Evolutionary conservation across 176 grass and related monocot genomes (phyloP), one percentile per base, ranked within the genome.

Genomic region (Musa troglodytarum): DNA sequence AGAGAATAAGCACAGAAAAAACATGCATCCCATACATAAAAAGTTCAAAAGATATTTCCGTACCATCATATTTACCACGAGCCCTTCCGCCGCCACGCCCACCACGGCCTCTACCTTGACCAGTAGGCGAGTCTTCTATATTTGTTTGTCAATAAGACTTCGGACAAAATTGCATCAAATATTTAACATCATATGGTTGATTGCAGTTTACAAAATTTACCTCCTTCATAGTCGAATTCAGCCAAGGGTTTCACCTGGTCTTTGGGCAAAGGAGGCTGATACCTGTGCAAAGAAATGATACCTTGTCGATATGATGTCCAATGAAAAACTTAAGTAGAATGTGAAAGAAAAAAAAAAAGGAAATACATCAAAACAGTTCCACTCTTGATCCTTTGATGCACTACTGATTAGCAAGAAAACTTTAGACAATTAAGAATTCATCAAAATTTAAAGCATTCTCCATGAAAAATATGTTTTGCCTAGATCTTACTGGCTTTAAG

Each of bases 41-140:
- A 10, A 1, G 26, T 68, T 7, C 2, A 14, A 68, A 43, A 16
- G 28, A n/a, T 50, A 50, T 9, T 26, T 75, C 53, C 43, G 21
- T 43, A 43, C 34, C 34, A 43, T 43, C 34, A 56, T 24, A 77
- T 54, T 74, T 87, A 83, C 85, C 85, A 59, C 80, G 84, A 69
- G 75, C 80, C 51, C 84, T 78, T 73, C 84, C 76, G 52, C 80
- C 75, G 19, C 80, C 76, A 55, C 75, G 80, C 8, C 85, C 86
- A 74, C 92, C 95, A 43, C 61, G 88, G 43, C 88, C 96, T 77
- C 96, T 94, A 58, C 88, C 90, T 71, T 74, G 83, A 28, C 83
- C 86, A 75, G 76, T 79, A 58, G 96, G 88, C 49, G 81, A 83
- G 20, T 63, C 91, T 82, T 94, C 95, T 99, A 77, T 53, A 94